These are phyloP conservation scores for Eudorina sp. DNA, from an alignment of 139 green algal species.

Conservation along the genomic window DNA sequence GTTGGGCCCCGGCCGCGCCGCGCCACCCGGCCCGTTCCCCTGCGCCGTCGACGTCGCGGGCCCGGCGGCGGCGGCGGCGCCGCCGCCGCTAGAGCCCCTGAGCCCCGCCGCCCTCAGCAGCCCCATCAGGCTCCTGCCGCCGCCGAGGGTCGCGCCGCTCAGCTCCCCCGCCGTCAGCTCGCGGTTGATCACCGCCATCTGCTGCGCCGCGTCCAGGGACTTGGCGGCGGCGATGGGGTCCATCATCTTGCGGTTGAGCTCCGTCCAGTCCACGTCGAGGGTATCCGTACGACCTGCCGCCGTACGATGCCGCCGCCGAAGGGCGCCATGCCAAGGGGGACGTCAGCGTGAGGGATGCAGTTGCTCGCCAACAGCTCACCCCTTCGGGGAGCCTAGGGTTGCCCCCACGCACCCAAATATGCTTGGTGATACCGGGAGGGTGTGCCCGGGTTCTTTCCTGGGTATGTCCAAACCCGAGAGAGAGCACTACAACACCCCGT, in stretches of 20 bases:
- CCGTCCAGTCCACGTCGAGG: conserved; percentile 40
- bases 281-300: not conserved
- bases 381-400: no score
- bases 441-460: no score
- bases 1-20: not conserved
- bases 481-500: no score
- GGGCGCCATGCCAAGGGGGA: no score
- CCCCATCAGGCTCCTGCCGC: not conserved
- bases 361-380: no score
- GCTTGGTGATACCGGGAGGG: no score
- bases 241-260: conserved; percentile 71
- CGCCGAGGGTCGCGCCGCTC: no score
- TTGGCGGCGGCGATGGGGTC: conserved; percentile 53
- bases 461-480: no score
- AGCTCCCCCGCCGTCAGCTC: not conserved
- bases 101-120: not conserved
- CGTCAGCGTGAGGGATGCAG: no score
- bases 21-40: not conserved
- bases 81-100: not conserved
- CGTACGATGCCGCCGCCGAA: no score
- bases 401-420: no score
- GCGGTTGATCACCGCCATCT: conserved; percentile 70
- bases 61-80: not conserved
- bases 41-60: not conserved
- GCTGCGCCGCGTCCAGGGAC: conserved; percentile 63